Conservation (phyloP, 2,329 filamentous ascomycete genomes). For the Venturia effusa region DNA sequence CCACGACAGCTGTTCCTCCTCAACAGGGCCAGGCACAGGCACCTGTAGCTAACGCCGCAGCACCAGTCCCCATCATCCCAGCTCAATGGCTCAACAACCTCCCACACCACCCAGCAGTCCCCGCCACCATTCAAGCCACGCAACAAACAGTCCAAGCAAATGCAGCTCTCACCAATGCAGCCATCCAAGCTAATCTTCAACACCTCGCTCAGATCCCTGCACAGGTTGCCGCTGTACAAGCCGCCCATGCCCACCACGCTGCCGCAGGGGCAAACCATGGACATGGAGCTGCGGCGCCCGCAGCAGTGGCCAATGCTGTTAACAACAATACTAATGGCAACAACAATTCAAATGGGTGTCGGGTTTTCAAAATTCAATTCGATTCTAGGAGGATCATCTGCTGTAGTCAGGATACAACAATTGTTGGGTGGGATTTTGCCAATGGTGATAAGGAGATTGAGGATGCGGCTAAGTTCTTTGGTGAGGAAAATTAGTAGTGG, state of each 20-base stretch:
- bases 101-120: slow-evolving; percentile 4
- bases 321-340: too few species aligned
- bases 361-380: slow-evolving; percentile 96
- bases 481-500: slow-evolving; percentile 25
- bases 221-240: slow-evolving; percentile 9
- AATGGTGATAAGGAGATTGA: slow-evolving; percentile 72
- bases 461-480: slow-evolving; percentile 69
- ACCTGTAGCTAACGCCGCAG: slow-evolving; percentile 32
- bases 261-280: not conserved
- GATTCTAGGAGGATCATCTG: slow-evolving; percentile 88
- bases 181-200: slow-evolving; percentile 8
- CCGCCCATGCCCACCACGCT: slow-evolving; percentile 13
- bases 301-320: too few species aligned
- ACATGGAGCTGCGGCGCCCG: not conserved
- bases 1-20: not conserved
- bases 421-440: slow-evolving; percentile 97
- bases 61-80: slow-evolving; percentile 20
- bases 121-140: slow-evolving; percentile 17
- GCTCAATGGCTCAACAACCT: slow-evolving; percentile 13
- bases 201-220: slow-evolving; percentile 12
- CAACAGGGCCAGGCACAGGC: slow-evolving; percentile 7
- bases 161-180: not conserved
- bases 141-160: slow-evolving; percentile 24
- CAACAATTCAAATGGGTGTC: slow-evolving; percentile 37
- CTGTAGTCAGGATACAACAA: slow-evolving; percentile 81